Evolutionary conservation across 2,329 filamentous ascomycete species (phyloP).

Genomic region (Dothideomycetes sp.): DNA sequence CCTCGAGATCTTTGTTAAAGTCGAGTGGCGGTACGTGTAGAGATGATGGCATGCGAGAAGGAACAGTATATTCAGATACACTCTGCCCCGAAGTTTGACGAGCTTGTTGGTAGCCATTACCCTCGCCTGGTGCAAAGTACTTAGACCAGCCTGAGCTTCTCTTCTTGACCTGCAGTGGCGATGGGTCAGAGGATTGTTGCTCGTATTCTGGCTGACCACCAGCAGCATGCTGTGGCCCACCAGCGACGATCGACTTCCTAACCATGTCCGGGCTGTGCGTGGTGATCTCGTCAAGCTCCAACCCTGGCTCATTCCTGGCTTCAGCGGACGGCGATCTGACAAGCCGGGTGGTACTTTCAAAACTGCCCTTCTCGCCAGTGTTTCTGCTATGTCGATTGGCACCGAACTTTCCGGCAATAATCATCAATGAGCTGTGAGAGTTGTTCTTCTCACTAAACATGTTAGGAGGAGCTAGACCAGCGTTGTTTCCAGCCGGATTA

Average conservation of each 20-base stretch:
- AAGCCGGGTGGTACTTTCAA: conserved; percentile 48
- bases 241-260: conserved; percentile 23
- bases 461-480: conserved; percentile 1
- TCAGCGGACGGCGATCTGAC: conserved; percentile 30
- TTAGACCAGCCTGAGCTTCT: conserved; percentile 42
- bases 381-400: conserved; percentile 37
- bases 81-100: conserved; percentile 25
- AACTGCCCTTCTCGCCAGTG: conserved; percentile 38
- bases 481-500: conserved; percentile 2
- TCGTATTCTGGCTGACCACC: conserved; percentile 21
- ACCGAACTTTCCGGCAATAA: conserved; percentile 45
- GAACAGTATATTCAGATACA: conserved; percentile 31
- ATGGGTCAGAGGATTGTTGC: conserved; percentile 10
- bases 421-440: conserved; percentile 31
- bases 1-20: conserved; percentile 45
- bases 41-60: conserved; percentile 33
- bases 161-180: conserved; percentile 30
- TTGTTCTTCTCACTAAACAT: conserved; percentile 9
- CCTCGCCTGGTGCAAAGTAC: conserved; percentile 24
- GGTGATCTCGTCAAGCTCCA: conserved; percentile 32
- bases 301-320: not conserved
- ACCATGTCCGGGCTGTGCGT: conserved; percentile 19
- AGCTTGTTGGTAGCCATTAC: conserved; percentile 20
- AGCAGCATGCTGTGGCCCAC: conserved; percentile 16
- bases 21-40: conserved; percentile 58